phyloP scores from a whole-genome alignment of 805 yeast species.

The Kodamaea fukazawae region DNA sequence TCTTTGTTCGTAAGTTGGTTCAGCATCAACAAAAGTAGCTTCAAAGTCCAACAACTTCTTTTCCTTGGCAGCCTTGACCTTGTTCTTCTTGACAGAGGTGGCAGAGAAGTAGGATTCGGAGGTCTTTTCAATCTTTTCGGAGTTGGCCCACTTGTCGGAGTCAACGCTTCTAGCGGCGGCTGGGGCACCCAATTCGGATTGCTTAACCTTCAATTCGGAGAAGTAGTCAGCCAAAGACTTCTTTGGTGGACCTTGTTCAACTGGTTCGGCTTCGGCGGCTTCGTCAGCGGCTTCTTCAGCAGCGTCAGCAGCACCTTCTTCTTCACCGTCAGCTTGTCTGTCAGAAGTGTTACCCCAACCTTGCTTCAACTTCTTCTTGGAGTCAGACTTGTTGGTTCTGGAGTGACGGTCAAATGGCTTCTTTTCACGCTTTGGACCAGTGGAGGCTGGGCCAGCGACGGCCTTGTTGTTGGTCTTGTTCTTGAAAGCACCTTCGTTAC shows the following conservation, averaged over 20 bases:
- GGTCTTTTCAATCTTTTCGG: constrained; percentile 64
- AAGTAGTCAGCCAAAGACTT: constrained; percentile 87
- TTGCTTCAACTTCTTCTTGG: constrained; percentile 77
- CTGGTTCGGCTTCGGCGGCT: constrained; percentile 46
- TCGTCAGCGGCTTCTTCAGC: constrained; percentile 36
- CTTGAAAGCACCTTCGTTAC: constrained; percentile 88
- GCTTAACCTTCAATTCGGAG: constrained; percentile 52
- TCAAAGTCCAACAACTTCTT: constrained; percentile 74
- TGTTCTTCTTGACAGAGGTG: constrained; percentile 63
- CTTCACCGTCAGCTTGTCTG: constrained; percentile 64
- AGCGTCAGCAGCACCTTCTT: constrained; percentile 46
- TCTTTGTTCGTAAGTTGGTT: constrained; percentile 29
- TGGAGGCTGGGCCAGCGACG: constrained; percentile 53
- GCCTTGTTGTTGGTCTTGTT: constrained; percentile 60
- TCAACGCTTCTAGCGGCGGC: constrained; percentile 49
- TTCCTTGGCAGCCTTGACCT: constrained; percentile 75
- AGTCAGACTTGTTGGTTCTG: constrained; percentile 78
- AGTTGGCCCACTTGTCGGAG: constrained; percentile 52
- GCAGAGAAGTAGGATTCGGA: constrained; percentile 59
- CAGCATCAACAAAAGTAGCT: constrained; percentile 65
- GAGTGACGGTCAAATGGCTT: constrained; percentile 79
- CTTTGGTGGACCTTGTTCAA: constrained; percentile 35
- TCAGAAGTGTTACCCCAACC: constrained; percentile 85
- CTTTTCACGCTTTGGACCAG: constrained; percentile 56
- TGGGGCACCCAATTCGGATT: constrained; percentile 40